Conservation (phyloP, 148 eudicot species). For the Polygonum aviculare region DNA sequence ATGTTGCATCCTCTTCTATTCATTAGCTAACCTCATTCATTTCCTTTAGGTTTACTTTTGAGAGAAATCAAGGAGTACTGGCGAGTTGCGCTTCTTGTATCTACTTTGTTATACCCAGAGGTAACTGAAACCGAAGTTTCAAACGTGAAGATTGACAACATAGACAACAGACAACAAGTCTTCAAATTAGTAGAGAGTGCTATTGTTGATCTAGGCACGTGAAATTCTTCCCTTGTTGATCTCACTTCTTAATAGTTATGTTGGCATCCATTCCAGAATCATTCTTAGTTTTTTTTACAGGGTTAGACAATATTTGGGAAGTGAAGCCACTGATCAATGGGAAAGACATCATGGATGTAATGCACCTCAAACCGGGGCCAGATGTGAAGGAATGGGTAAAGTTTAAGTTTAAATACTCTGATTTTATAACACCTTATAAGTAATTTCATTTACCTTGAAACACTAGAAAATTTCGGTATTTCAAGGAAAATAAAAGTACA, state of each 20-base stretch:
- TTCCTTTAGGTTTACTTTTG: conserved; percentile 54
- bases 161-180: conserved; percentile 37
- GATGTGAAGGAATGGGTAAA: conserved; percentile 67
- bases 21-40: neutral
- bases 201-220: conserved; percentile 46
- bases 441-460: no score
- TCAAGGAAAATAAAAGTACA: no score
- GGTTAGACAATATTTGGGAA: conserved; percentile 73
- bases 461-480: no score
- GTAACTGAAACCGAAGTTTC: conserved; percentile 24
- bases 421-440: neutral
- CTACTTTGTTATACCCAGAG: conserved; percentile 41
- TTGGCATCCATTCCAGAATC: neutral
- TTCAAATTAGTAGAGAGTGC: conserved; percentile 42
- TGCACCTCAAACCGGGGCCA: conserved; percentile 77
- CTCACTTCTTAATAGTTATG: neutral
- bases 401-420: neutral
- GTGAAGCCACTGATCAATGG: conserved; percentile 68
- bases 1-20: neutral
- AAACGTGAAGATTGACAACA: conserved; percentile 22
- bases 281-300: conserved; percentile 26
- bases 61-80: conserved; percentile 87
- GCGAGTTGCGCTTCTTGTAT: conserved; percentile 61
- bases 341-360: conserved; percentile 61
- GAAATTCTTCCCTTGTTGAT: neutral